phyloP scores from a whole-genome alignment of 1,284 basidiomycete species.

The Sanghuangporus sanghuang region DNA sequence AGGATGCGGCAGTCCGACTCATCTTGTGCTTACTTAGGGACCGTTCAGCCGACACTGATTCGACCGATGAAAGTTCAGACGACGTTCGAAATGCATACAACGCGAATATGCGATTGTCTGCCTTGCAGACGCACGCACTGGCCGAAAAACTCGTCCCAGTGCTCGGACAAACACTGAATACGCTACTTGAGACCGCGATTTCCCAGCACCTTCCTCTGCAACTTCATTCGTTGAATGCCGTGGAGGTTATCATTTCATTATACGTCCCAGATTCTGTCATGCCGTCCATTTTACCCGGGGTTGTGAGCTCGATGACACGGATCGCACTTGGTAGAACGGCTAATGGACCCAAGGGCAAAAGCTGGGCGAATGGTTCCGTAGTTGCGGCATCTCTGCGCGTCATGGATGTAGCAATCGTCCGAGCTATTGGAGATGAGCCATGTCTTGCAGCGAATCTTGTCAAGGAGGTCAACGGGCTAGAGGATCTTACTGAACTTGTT shows the following conservation, averaged over 20 bases:
- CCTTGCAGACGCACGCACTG: constrained; percentile 41
- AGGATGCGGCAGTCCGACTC: constrained; percentile 55
- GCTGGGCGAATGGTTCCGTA: constrained; percentile 60
- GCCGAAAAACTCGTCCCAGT: constrained; percentile 61
- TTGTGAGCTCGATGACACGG: constrained; percentile 71
- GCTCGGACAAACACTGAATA: constrained; percentile 77
- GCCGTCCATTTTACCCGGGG: constrained; percentile 77
- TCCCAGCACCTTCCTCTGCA: constrained; percentile 61
- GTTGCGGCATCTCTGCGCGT: constrained; percentile 55
- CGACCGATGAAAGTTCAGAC: constrained; percentile 23
- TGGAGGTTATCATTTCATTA: constrained; percentile 47
- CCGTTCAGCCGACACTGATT: constrained; percentile 36
- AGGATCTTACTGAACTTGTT: constrained; percentile 45
- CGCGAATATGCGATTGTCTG: constrained; percentile 31
- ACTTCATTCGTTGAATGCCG: constrained; percentile 53
- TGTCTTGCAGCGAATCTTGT: constrained; percentile 61
- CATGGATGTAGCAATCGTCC: constrained; percentile 50
- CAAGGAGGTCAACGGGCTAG: constrained; percentile 48
- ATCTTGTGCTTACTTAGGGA: constrained; percentile 52
- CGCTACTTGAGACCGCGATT: constrained; percentile 52
- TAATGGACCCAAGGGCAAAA: constrained; percentile 32
- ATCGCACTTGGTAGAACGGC: constrained; percentile 52
- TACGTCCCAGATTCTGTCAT: constrained; percentile 64
- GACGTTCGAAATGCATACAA: constrained; percentile 22
- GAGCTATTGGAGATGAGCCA: constrained; percentile 57